Percentiles rank a stretch among this genome's conserved stretches.
Conservation (phyloP, 2,329 filamentous ascomycete species). For the Ascomycota sp. region DNA sequence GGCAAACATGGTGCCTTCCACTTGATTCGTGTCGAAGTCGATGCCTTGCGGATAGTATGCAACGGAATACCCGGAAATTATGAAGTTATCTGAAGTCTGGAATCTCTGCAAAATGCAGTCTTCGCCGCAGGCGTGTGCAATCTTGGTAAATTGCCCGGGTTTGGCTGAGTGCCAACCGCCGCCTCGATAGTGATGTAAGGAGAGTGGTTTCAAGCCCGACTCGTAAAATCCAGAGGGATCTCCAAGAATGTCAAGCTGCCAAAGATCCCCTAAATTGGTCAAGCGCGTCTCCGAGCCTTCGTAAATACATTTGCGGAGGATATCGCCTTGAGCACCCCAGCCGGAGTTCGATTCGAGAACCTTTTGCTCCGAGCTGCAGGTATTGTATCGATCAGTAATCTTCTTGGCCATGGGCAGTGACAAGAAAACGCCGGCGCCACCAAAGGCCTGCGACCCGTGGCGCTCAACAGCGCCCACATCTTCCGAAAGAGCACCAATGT, state of each 20-base stretch:
- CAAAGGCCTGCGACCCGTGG: constrained; percentile 40
- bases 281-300: constrained; percentile 36
- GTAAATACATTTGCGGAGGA: constrained; percentile 41
- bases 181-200: constrained; percentile 43
- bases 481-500: constrained; percentile 39
- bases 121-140: constrained; percentile 35
- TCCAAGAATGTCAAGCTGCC: constrained; percentile 36
- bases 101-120: constrained; percentile 37
- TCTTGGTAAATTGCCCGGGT: constrained; percentile 32
- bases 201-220: constrained; percentile 34
- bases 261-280: constrained; percentile 35
- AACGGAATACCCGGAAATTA: constrained; percentile 37
- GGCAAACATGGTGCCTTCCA: constrained; percentile 28
- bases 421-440: constrained; percentile 40
- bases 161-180: constrained; percentile 25
- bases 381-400: constrained; percentile 21
- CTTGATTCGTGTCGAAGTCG: constrained; percentile 24
- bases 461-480: constrained; percentile 34
- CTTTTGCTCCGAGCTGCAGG: constrained; percentile 26
- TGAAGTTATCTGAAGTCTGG: constrained; percentile 27
- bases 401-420: constrained; percentile 26
- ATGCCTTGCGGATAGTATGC: constrained; percentile 31
- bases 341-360: constrained; percentile 31
- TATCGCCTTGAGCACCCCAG: constrained; percentile 38
- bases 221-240: constrained; percentile 44